Evolutionary conservation across 192 early-diverging fungal species (phyloP).

Genomic region (Globomyces pollinis-pini): DNA sequence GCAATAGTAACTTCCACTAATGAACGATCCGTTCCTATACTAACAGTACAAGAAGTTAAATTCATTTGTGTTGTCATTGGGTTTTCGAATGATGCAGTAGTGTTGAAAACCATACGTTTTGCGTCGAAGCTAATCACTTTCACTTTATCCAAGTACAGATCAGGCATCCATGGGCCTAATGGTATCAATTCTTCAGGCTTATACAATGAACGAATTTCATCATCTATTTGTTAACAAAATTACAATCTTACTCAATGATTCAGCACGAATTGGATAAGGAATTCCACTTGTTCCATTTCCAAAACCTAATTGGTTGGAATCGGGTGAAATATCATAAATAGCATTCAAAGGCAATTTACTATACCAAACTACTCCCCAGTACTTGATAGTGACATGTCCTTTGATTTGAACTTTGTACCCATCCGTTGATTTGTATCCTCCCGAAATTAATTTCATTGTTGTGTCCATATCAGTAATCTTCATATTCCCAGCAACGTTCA

Average conservation of each 20-base stretch:
- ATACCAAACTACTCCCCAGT: background rate
- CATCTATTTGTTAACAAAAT: background rate
- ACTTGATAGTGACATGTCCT: background rate
- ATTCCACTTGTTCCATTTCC: background rate
- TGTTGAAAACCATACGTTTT: background rate
- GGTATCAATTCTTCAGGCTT: background rate
- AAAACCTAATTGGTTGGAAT: background rate
- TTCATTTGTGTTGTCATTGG: conserved; percentile 5
- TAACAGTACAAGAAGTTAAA: background rate
- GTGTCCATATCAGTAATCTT: background rate
- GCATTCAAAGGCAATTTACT: background rate
- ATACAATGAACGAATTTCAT: background rate
- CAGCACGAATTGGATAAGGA: background rate
- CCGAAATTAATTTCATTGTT: background rate
- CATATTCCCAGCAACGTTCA: background rate
- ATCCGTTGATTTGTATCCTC: background rate
- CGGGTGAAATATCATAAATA: background rate
- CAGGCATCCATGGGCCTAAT: background rate
- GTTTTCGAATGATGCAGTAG: conserved; percentile 6
- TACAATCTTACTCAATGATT: background rate
- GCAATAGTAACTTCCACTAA: background rate
- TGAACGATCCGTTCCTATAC: background rate
- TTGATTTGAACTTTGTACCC: background rate
- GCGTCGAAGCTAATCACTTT: background rate
- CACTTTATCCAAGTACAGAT: background rate